Conservation (phyloP, 2,329 filamentous ascomycete genomes). For the Aspergillus terreus region DNA sequence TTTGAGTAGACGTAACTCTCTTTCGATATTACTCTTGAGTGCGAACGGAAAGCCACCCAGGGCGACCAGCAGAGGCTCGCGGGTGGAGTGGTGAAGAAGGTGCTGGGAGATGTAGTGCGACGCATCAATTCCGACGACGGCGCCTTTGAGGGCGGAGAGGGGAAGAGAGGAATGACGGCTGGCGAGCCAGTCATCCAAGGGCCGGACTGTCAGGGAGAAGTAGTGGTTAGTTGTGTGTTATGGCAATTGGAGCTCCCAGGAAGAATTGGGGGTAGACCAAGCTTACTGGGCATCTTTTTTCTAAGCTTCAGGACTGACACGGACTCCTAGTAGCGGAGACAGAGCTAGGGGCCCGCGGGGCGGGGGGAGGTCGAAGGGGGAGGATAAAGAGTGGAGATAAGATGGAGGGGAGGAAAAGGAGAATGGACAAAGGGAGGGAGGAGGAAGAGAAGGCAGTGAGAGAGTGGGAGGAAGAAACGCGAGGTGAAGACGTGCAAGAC, state of each 20-base stretch:
- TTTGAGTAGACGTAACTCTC: slow-evolving; percentile 70
- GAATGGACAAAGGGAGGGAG: neutral
- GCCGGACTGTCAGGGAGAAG: slow-evolving; percentile 36
- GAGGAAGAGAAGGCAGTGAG: neutral
- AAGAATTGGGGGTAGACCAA: slow-evolving; percentile 6
- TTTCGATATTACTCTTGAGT: slow-evolving; percentile 69
- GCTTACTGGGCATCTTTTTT: slow-evolving; percentile 37
- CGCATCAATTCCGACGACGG: slow-evolving; percentile 80
- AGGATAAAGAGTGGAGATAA: slow-evolving; percentile 2
- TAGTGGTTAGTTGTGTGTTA: slow-evolving; percentile 3
- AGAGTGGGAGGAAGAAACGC: neutral
- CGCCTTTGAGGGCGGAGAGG: slow-evolving; percentile 68
- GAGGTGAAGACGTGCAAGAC: neutral
- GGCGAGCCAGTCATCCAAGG: slow-evolving; percentile 56
- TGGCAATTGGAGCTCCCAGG: slow-evolving; percentile 3
- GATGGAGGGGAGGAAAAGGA: neutral
- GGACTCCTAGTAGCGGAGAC: slow-evolving; percentile 19
- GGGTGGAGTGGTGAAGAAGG: slow-evolving; percentile 64
- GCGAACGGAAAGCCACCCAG: slow-evolving; percentile 83
- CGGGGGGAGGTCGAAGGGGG: slow-evolving; percentile 6
- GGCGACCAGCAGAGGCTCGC: slow-evolving; percentile 85
- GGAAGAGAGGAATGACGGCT: slow-evolving; percentile 55
- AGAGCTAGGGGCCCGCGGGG: slow-evolving; percentile 24
- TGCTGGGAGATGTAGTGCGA: slow-evolving; percentile 81
- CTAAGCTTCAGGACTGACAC: slow-evolving; percentile 21